These are phyloP conservation scores for Hydrangea macrophylla DNA, from an alignment of 148 eudicot species.

Conservation along the genomic window DNA sequence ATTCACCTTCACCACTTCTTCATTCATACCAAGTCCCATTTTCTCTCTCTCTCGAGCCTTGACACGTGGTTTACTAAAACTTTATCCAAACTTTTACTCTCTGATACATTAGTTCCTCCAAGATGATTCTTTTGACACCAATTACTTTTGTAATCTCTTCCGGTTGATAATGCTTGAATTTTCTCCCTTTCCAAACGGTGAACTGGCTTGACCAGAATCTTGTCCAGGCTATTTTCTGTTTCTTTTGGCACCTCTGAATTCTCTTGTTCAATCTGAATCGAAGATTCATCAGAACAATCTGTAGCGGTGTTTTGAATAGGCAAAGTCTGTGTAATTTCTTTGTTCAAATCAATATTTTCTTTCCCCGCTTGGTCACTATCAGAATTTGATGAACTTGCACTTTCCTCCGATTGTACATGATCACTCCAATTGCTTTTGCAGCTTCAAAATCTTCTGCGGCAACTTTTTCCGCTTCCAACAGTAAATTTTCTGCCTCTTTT, in stretches of 20 bases:
- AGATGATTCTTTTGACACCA: slow-evolving; percentile 15
- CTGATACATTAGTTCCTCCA: slow-evolving; percentile 15
- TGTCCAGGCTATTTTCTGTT: slow-evolving; percentile 19
- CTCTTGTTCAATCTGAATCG: background rate
- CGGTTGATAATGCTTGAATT: slow-evolving; percentile 15
- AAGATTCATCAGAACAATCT: slow-evolving; percentile 5
- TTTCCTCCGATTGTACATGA: slow-evolving; percentile 49
- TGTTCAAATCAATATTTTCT: slow-evolving; percentile 59
- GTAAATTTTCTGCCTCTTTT: slow-evolving; percentile 67
- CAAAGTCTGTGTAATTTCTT: background rate
- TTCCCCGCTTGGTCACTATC: slow-evolving; percentile 29
- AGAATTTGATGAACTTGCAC: background rate
- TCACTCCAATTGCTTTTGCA: slow-evolving; percentile 75
- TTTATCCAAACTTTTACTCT: slow-evolving; percentile 54
- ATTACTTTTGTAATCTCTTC: slow-evolving; percentile 14
- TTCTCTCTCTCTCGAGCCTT: slow-evolving; percentile 54
- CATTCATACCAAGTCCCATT: slow-evolving; percentile 25
- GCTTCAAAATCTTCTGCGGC: slow-evolving; percentile 78
- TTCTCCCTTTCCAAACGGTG: slow-evolving; percentile 30
- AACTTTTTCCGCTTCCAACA: slow-evolving; percentile 59
- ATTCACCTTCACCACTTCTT: slow-evolving; percentile 31
- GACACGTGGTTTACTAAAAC: slow-evolving; percentile 69
- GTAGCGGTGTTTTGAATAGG: background rate
- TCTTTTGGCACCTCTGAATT: background rate
- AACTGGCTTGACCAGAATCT: slow-evolving; percentile 22